Evolutionary conservation across 2,329 filamentous ascomycete genomes (phyloP), one percentile per base, ranked within the genome.

Genomic region (Epichloe sp.): DNA sequence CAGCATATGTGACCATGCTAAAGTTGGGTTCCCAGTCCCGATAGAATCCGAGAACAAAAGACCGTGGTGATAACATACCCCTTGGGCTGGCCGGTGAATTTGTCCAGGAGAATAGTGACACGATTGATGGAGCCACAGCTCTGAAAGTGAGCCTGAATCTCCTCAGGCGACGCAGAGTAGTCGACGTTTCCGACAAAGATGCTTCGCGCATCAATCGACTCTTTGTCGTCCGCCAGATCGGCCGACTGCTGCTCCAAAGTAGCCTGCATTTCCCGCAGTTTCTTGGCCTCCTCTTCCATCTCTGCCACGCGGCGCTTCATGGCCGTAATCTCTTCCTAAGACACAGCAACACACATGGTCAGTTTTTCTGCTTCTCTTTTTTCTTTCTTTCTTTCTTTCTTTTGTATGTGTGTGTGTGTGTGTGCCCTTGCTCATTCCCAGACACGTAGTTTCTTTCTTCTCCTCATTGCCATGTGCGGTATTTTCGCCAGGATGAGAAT

Each of bases 131-230:
- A 88, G 54, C 93, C 93, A 62, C 89, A 95, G 74, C 84, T 94
- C 75, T 95, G 89, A 73, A 98, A 98, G 65, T 98, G 93, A 53
- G 89, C 88, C 74, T 98, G 93, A 53, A 98, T 62, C 73, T 98
- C 93, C 71, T 98, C 93, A 2, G 93, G 93, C 31, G 89, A 94
- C 21, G 91, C 90, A 55, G 88, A 90, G 69, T 98, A 98, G 71
- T 98, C 93, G 58, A 98, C 93, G 61, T 98, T 98, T 59, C 93
- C 93, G 44, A 98, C 93, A 67, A 98, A 98, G 69, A 98, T 89
- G 71, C 89, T 96, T 62, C 93, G 84, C 58, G 84, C 84, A 70
- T 98, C 93, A 53, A 98, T 83, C 59, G 96, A 94, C 67, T 96
- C 90, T 70, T 94, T 95, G 72, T 90, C 89, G 65, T 97, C 93